Base-by-base conservation (phyloP, 2,329 filamentous ascomycete species). In the Ceratocystis colombiana region DNA sequence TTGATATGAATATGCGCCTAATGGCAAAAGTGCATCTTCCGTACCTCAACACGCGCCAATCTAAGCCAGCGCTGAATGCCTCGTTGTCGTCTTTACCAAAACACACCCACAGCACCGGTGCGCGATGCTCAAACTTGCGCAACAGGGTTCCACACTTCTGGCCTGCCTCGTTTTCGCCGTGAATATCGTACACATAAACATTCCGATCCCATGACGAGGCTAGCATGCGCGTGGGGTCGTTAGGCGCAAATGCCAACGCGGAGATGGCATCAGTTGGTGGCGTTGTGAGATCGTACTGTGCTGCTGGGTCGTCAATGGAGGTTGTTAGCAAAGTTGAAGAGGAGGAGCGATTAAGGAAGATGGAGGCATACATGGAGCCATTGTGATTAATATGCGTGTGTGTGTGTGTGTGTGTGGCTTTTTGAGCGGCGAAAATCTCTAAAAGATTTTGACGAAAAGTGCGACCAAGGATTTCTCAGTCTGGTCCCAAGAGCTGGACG, bases 181-280 rank as follows among this genome's bases (percentile, higher is more conserved):
- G 28, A 68, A 88, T 82, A 73, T 96, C 89, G 80, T 97, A 97
- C 64, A 93, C 81, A 76, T 96, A 96, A 66, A 96, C 85, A 74
- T 90, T 85, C 76, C 87, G 90, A 77, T 97, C 93, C 94, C 94
- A 99, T 66, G 91, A 96, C 10, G 92, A 88, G 71, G 93, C 92
- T n/a, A 95, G 84, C 46, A 99, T 82, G 71, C 86, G 88, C 65
- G 81, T 84, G 2, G 87, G 82, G n/a, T 86, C 85, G 68, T 82
- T 78, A 45, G 90, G 89, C 70, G 92, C 90, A 80, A 96, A 99
- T 73, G 85, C 85, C 72, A 97, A 79, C 28, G 90, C 82, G 61
- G 93, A 96, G 72, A 97, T 88, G 71, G 88, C 89, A 77, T 99
- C 94, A 71, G 82, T 83, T 10, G 94, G 94, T 61, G 91, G 87